Percentiles rank a stretch among this genome's conserved stretches.
Evolutionary conservation across 2,329 filamentous ascomycete species (phyloP).

Genomic region (Delphinella strobiligena): DNA sequence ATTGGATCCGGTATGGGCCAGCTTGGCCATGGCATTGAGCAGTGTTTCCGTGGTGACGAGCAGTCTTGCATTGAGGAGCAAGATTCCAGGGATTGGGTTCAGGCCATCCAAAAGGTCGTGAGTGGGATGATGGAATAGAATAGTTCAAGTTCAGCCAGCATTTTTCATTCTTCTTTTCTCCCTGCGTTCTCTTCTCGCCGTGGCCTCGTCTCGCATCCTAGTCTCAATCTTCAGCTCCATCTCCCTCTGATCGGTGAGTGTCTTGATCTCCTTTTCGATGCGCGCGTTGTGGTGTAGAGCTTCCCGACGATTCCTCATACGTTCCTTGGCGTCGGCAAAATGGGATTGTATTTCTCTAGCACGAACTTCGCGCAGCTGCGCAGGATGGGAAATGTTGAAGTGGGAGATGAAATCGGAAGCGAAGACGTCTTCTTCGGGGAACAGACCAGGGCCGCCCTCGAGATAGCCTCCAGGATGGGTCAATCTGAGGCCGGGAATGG

Average conservation of each 20-base stretch:
- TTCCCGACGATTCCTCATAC: slow-evolving; percentile 22
- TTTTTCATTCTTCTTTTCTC: slow-evolving; percentile 16
- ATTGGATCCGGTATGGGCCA: slow-evolving; percentile 74
- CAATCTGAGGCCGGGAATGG: slow-evolving; percentile 31
- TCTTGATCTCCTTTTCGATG: slow-evolving; percentile 31
- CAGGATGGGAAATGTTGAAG: slow-evolving; percentile 22
- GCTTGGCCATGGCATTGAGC: slow-evolving; percentile 83
- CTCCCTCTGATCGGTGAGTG: slow-evolving; percentile 30
- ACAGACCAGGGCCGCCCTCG: slow-evolving; percentile 34
- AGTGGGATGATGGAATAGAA: not conserved
- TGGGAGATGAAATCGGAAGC: slow-evolving; percentile 28
- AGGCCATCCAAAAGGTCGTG: slow-evolving; percentile 7
- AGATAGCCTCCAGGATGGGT: slow-evolving; percentile 35
- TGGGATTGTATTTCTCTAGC: slow-evolving; percentile 18
- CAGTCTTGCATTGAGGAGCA: slow-evolving; percentile 56
- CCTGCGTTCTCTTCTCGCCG: slow-evolving; percentile 22
- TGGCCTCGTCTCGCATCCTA: slow-evolving; percentile 27
- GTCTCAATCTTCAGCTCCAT: slow-evolving; percentile 33
- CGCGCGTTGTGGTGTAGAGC: slow-evolving; percentile 29
- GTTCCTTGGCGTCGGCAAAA: slow-evolving; percentile 19
- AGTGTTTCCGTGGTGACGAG: slow-evolving; percentile 81
- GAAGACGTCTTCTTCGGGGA: slow-evolving; percentile 24
- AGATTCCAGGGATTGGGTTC: slow-evolving; percentile 33
- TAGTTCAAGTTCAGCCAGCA: slow-evolving; percentile 5
- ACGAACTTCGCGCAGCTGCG: slow-evolving; percentile 24